Percentiles rank a stretch among this genome's conserved stretches.
Conservation (phyloP, 208 protist genomes). For the Borovskyia barvae region DNA sequence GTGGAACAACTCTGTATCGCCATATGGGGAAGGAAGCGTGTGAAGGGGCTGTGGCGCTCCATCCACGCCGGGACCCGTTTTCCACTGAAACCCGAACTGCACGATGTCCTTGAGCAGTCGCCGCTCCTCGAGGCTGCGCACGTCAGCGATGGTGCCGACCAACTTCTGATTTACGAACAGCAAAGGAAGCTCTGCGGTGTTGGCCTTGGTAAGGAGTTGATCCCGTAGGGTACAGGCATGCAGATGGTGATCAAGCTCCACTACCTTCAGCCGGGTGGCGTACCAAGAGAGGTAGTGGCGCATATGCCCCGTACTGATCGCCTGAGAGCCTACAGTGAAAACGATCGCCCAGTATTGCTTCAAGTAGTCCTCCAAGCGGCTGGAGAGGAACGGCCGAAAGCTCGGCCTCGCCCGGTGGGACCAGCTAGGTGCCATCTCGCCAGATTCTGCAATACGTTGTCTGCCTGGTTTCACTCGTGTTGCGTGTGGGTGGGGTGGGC, state of each 20-base stretch:
- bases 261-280: constrained; percentile 79
- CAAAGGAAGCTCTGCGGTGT: constrained; percentile 61
- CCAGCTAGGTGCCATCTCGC: too few species aligned
- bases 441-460: too few species aligned
- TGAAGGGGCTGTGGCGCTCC: constrained; percentile 45
- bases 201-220: constrained; percentile 36
- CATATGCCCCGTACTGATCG: constrained; percentile 82
- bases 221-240: constrained; percentile 52
- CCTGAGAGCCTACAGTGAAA: constrained; percentile 70
- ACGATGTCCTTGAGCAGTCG: constrained; percentile 82
- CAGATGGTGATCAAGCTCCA: constrained; percentile 86
- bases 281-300: constrained; percentile 90
- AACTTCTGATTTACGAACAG: constrained; percentile 85
- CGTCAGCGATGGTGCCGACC: constrained; percentile 71
- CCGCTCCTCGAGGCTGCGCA: constrained; percentile 60
- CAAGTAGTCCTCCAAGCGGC: constrained; percentile 63
- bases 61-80: constrained; percentile 32
- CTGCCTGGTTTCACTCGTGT: too few species aligned
- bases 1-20: constrained; percentile 79
- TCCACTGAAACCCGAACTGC: constrained; percentile 91
- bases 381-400: constrained; percentile 66
- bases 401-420: too few species aligned
- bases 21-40: constrained; percentile 64
- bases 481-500: not conserved
- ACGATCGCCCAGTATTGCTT: constrained; percentile 80